Conservation (phyloP, 1,139 yeast species). For the Petasospora rhodanensis region DNA sequence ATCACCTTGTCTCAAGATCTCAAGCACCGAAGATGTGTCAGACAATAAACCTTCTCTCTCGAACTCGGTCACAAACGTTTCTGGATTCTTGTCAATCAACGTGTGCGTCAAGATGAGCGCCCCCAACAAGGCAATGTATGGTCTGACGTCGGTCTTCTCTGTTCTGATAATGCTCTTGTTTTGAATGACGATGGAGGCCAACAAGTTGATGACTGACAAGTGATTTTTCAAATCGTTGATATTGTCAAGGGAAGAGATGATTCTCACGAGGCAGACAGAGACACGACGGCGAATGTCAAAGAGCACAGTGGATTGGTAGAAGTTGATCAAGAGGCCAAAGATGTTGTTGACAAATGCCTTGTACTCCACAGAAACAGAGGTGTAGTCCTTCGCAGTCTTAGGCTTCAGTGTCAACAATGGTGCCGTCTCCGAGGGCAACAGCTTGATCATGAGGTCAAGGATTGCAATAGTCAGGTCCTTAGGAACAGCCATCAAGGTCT, state of each 20-base stretch:
- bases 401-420: slow-evolving; percentile 23
- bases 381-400: slow-evolving; percentile 19
- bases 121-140: slow-evolving; percentile 45
- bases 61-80: slow-evolving; percentile 42
- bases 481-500: slow-evolving; percentile 72
- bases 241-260: slow-evolving; percentile 29
- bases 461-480: slow-evolving; percentile 57
- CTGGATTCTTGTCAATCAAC: slow-evolving; percentile 44
- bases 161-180: slow-evolving; percentile 33
- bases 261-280: slow-evolving; percentile 52
- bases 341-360: slow-evolving; percentile 44
- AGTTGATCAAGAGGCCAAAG: slow-evolving; percentile 58
- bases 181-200: slow-evolving; percentile 72
- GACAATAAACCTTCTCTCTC: slow-evolving; percentile 70
- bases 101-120: slow-evolving; percentile 47
- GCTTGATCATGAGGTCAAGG: slow-evolving; percentile 50
- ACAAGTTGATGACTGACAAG: slow-evolving; percentile 39
- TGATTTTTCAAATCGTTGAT: slow-evolving; percentile 20
- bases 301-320: slow-evolving; percentile 76
- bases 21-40: slow-evolving; percentile 38
- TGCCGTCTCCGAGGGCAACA: slow-evolving; percentile 45
- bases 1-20: slow-evolving; percentile 24
- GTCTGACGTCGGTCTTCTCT: slow-evolving; percentile 24
- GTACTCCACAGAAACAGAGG: slow-evolving; percentile 29
- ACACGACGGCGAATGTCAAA: slow-evolving; percentile 58